Evolutionary conservation across 2,329 filamentous ascomycete species (phyloP).

Genomic region (Pyrenochaeta sp.): DNA sequence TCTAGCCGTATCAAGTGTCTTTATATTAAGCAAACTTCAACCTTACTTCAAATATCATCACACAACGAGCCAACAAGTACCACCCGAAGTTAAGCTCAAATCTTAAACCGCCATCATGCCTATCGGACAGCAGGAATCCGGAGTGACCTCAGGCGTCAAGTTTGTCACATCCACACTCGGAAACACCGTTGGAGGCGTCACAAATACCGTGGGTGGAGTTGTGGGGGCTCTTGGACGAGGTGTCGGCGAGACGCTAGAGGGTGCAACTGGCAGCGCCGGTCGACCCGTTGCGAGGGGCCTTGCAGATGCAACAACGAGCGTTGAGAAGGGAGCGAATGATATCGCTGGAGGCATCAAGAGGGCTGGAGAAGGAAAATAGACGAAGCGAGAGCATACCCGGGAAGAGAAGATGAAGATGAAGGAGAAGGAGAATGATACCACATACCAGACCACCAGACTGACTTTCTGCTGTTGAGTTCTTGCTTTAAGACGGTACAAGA

Average conservation of each 20-base stretch:
- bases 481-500: too few relatives aligned
- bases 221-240: conserved; percentile 57
- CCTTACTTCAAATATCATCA: neutral
- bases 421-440: conserved; percentile 3
- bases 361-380: conserved; percentile 56
- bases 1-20: conserved; percentile 4
- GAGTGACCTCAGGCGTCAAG: conserved; percentile 60
- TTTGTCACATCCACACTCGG: conserved; percentile 64
- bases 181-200: conserved; percentile 62
- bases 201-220: conserved; percentile 61
- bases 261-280: conserved; percentile 53
- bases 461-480: too few relatives aligned
- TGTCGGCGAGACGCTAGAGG: conserved; percentile 55
- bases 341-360: conserved; percentile 56
- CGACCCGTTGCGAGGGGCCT: conserved; percentile 53
- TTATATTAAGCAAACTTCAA: conserved; percentile 9
- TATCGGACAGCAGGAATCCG: conserved; percentile 50
- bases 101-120: conserved; percentile 37
- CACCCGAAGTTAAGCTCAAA: conserved; percentile 2
- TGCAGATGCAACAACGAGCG: conserved; percentile 52
- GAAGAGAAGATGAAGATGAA: neutral
- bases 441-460: too few relatives aligned
- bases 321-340: conserved; percentile 53
- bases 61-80: conserved; percentile 4
- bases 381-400: too few relatives aligned